Evolutionary conservation across 345 rosid genomes (phyloP).

Genomic region (Lepidium africanum): DNA sequence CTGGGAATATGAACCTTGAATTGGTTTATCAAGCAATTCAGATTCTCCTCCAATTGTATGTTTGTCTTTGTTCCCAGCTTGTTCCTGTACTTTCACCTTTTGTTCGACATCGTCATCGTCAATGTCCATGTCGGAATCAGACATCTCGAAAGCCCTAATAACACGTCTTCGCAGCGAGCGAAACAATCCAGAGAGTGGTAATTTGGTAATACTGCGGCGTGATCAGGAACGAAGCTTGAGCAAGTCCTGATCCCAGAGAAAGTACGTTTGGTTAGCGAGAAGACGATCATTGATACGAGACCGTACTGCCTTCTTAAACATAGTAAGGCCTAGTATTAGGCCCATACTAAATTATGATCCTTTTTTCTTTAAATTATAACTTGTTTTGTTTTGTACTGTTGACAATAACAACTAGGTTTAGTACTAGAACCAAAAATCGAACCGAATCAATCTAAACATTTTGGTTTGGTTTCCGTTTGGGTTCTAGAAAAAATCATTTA

Average conservation of each 20-base stretch:
- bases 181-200: background rate
- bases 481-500: too few relatives aligned
- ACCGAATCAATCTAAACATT: too few relatives aligned
- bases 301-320: background rate
- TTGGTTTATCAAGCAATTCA: conserved; percentile 12
- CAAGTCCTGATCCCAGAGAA: conserved; percentile 14
- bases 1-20: conserved; percentile 17
- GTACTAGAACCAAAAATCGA: too few relatives aligned
- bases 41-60: background rate
- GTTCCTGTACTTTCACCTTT: background rate
- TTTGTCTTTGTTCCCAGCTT: background rate
- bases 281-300: background rate
- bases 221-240: conserved; percentile 14
- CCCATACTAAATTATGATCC: background rate
- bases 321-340: background rate
- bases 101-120: conserved; percentile 22
- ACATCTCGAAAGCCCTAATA: conserved; percentile 10
- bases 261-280: conserved; percentile 10
- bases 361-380: too few relatives aligned
- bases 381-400: too few relatives aligned
- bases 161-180: background rate
- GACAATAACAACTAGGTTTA: too few relatives aligned
- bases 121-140: conserved; percentile 24
- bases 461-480: too few relatives aligned
- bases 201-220: background rate